Evolutionary conservation across 2,329 filamentous ascomycete genomes (phyloP).

Genomic region (Arthrobotrys sphaeroides): DNA sequence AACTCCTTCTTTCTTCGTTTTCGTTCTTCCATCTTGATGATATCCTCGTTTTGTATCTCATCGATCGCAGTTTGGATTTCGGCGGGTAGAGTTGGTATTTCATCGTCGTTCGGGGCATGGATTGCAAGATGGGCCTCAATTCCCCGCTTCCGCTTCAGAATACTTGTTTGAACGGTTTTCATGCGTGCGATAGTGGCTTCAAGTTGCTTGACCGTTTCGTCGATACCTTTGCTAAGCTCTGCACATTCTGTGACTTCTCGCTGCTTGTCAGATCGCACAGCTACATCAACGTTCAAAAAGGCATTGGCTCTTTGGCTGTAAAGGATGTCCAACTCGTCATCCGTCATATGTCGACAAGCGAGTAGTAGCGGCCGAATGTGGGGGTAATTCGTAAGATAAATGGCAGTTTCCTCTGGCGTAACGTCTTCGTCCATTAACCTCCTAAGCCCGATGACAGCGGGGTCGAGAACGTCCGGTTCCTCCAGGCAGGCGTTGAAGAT

Average conservation of each 20-base stretch:
- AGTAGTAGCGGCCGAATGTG: slow-evolving; percentile 41
- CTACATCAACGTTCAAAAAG: slow-evolving; percentile 43
- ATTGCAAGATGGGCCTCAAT: slow-evolving; percentile 38
- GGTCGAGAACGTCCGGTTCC: slow-evolving; percentile 43
- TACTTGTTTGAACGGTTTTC: slow-evolving; percentile 30
- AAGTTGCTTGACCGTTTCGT: slow-evolving; percentile 44
- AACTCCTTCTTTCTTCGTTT: slow-evolving; percentile 36
- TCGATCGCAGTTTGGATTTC: slow-evolving; percentile 49
- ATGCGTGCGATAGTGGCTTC: slow-evolving; percentile 40
- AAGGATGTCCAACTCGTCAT: slow-evolving; percentile 43
- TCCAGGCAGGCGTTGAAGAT: slow-evolving; percentile 44
- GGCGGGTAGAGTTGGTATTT: slow-evolving; percentile 18
- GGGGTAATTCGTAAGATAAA: slow-evolving; percentile 38
- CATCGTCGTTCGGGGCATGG: slow-evolving; percentile 39
- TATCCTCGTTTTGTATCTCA: slow-evolving; percentile 49
- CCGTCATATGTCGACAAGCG: slow-evolving; percentile 45
- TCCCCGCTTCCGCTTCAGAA: slow-evolving; percentile 39
- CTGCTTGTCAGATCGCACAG: slow-evolving; percentile 47
- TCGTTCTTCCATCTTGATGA: slow-evolving; percentile 49
- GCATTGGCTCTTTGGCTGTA: slow-evolving; percentile 33
- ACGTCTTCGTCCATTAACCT: slow-evolving; percentile 46
- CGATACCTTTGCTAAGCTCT: slow-evolving; percentile 38
- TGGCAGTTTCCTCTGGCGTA: slow-evolving; percentile 46
- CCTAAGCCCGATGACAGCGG: slow-evolving; percentile 25
- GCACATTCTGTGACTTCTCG: slow-evolving; percentile 43